Conservation (phyloP, 2,329 filamentous ascomycete genomes). For the Berkeleyomyces rouxiae region DNA sequence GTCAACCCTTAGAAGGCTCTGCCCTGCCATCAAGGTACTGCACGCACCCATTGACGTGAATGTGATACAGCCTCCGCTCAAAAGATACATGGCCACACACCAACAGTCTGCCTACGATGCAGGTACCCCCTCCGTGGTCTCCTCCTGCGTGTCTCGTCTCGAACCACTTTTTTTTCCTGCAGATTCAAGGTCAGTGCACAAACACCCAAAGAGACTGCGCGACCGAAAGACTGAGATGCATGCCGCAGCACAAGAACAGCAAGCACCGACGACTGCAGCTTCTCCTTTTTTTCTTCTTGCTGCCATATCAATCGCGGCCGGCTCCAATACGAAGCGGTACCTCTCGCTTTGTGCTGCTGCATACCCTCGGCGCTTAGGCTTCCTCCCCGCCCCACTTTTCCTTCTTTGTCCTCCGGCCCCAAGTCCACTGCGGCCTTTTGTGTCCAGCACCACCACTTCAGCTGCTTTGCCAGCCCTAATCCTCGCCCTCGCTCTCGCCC, state of each 20-base stretch:
- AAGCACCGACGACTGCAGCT: background rate
- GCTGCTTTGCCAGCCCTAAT: too few species aligned
- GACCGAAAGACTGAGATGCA: too few species aligned
- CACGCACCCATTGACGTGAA: background rate
- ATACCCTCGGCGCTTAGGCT: background rate
- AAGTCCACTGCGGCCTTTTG: background rate
- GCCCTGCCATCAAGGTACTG: background rate
- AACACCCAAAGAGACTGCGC: too few species aligned
- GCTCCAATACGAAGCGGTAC: background rate
- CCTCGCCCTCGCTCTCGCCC: too few species aligned
- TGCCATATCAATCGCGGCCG: background rate
- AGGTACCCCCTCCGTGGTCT: background rate
- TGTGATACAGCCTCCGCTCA: background rate
- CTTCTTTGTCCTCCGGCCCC: too few species aligned
- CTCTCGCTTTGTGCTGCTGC: background rate
- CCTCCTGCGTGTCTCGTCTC: background rate
- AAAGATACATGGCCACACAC: background rate
- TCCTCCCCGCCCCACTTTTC: background rate
- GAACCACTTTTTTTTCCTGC: background rate
- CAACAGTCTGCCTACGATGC: background rate
- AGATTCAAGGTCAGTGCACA: background rate
- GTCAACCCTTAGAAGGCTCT: background rate
- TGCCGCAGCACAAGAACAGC: too few species aligned
- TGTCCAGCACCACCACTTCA: too few species aligned
- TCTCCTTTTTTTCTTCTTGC: background rate